Evolutionary conservation across 306 rosid genomes (phyloP), one percentile per base, ranked within the genome.

Genomic region (Cicer pinnatifidum): DNA sequence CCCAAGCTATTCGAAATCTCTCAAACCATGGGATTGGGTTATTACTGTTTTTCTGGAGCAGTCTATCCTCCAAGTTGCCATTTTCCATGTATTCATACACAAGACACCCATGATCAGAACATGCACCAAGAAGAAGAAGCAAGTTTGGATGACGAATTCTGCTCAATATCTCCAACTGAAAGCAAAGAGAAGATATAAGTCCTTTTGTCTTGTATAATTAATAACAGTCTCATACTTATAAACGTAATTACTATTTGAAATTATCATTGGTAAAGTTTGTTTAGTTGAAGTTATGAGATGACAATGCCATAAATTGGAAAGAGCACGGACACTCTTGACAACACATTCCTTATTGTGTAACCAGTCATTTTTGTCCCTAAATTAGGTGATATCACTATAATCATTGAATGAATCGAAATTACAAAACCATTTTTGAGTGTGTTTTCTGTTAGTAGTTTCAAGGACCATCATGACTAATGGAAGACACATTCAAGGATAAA

Each of bases 41-140:
- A 5, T 91, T 87, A 44, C 76, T 50, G 69, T 86, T 78, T 81
- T 82, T 88, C 45, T 77, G 80, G 78, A 81, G 71, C 79, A 95
- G 84, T 65, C 89, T 83, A 59, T 95, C 97, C 75, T 91, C 99
- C 86, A 95, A 72, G 88, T 88, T 95, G 43, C 99, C 99, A 39
- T 90, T 90, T 74, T 89, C 97, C 99, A 95, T 88, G 78, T 85
- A 88, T 84, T 95, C 99, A 37, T 91, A 95, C 13, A 95, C 91
- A 10, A 95, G 88, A 84, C 96, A 91, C 47, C 95, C 88, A 7
- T 72, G 94, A 40, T 91, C 97, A 5, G 84, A 78, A 81, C 99
- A 91, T 4, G 96, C 99, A 7, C 99, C 99, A 6, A 95, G 87
- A 59, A 95, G 99, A 75, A 95, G 91, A 64, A 95, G 96, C 82